Evolutionary conservation across 1,139 yeast genomes (phyloP), one percentile per base, ranked within the genome.

Genomic region (Kluyveromyces marxianus): DNA sequence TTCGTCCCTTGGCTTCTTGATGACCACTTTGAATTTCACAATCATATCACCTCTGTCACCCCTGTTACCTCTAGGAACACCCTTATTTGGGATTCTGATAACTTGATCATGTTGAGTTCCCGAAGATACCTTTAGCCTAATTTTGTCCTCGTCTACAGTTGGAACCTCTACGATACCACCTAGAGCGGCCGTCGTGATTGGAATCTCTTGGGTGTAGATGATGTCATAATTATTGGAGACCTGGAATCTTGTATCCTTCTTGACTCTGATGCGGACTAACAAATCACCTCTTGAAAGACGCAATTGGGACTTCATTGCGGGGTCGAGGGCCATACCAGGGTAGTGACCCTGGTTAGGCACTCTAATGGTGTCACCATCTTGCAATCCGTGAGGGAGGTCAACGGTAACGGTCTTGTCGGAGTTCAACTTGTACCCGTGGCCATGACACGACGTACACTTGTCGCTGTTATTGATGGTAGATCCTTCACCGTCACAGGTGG

Each of bases 101-200:
- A 74, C 74, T 47, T 81, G 77, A 28, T 95, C 95, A 35, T 77
- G 71, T 62, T 87, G 95, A 1, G 95, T 87, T 1, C 96, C 97
- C 0, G 87, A 71, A 43, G 95, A 81, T n/a, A 94, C 81, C 64
- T 81, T 86, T 48, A 92, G 69, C 63, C 89, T 83, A 50, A 94
- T 71, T 39, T 75, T 73, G 36, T 78, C 80, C 4, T 87, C 89
- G 54, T 83, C 89, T 33, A 92, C 76, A 0, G 97, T 90, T 35
- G 97, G 97, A 10, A 92, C 80, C 41, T 83, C 78, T 29, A 92
- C 76, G 45, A 79, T 81, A 33, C 99, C 99, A 48, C 99, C 99
- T 42, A 92, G 72, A 0, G 96, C 92, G 2, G 98, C 98, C 0
- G 98, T 92, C 1, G 98, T 92, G 81, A 89, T 86, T 42, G 94